Evolutionary conservation across 2,329 filamentous ascomycete species (phyloP), one percentile per base, ranked within the genome.

Genomic region (Fusarium citri): DNA sequence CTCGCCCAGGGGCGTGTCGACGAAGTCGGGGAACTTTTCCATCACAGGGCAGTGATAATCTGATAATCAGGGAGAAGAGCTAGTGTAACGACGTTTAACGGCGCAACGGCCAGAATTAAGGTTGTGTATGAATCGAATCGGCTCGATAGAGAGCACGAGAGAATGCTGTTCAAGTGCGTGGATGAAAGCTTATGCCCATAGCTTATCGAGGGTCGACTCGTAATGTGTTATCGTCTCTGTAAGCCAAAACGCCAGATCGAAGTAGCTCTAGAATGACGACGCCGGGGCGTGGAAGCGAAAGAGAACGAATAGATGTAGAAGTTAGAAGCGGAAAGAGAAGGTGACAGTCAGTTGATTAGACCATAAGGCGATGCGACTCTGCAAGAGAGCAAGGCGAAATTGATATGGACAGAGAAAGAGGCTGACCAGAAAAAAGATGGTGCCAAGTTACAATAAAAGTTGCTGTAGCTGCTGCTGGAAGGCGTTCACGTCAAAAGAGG

Each of bases 1-100:
- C 63, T 76, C 77, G 68, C 64, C 68, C 64, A 75, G 68, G n/a
- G 70, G 71, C 64, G 78, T 72, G 71, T 88, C 86, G 71, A 86
- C 80, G 61, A 82, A 79, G 67, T 89, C 87, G 69, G 87, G 87
- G 67, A 89, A 89, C 77, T 87, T 87, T 77, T 89, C 87, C 78
- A 87, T 86, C 49, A 55, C 56, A 59, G 54, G 47, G 48, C 25
- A 28, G 54, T 51, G 51, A 46, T 47, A 54, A 51, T 40, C 28
- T 51, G 51, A 46, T 47, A 54, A 51, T 40, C 28, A 54, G 45
- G 31, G 59, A 64, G 53, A 49, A 43, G 30, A 42, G 15, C 26
- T 40, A 30, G 59, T 37, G 30, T 40, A 30, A 54, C 46, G 54
- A 64, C 23, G 48, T 55, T 64, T 30, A 31, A 59, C 54, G 54